Conservation (phyloP, 2,329 filamentous ascomycete species). For the Colletotrichum abscissum region DNA sequence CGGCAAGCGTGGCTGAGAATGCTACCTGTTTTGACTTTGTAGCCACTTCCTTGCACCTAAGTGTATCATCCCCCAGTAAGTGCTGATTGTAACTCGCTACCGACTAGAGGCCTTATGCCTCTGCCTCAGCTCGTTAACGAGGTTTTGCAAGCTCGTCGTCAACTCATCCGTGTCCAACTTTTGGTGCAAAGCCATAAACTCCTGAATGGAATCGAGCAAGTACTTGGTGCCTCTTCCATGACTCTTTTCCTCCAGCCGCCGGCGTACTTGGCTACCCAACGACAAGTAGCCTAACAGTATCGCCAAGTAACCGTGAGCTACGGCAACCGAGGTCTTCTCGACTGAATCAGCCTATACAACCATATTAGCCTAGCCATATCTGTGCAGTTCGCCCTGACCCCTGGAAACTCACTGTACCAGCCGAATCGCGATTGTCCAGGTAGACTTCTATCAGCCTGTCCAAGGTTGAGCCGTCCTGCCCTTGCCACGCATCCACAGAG, state of each 20-base stretch:
- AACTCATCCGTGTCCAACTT: constrained; percentile 58
- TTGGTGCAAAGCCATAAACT: constrained; percentile 65
- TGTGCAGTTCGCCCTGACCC: not conserved
- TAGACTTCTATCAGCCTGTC: constrained; percentile 73
- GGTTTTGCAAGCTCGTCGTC: constrained; percentile 45
- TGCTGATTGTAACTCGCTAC: not conserved
- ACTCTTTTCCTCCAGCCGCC: constrained; percentile 55
- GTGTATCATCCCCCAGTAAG: not conserved
- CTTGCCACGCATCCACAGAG: constrained; percentile 46
- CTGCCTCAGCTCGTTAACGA: constrained; percentile 48
- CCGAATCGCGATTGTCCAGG: constrained; percentile 72
- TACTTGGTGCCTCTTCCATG: constrained; percentile 56
- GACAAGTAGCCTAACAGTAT: constrained; percentile 87
- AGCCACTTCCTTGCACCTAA: not conserved
- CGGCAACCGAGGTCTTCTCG: constrained; percentile 81
- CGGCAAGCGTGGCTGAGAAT: not conserved
- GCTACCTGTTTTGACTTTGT: not conserved
- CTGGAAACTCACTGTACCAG: constrained; percentile 71
- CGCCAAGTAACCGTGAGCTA: constrained; percentile 87
- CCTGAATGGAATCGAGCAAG: constrained; percentile 63
- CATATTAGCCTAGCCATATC: constrained; percentile 30
- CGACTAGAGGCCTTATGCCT: constrained; percentile 5
- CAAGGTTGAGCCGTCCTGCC: constrained; percentile 57
- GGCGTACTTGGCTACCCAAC: constrained; percentile 60
- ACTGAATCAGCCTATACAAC: constrained; percentile 71